phyloP scores from a whole-genome alignment of 1,284 basidiomycete species.

The Mycena citricolor region DNA sequence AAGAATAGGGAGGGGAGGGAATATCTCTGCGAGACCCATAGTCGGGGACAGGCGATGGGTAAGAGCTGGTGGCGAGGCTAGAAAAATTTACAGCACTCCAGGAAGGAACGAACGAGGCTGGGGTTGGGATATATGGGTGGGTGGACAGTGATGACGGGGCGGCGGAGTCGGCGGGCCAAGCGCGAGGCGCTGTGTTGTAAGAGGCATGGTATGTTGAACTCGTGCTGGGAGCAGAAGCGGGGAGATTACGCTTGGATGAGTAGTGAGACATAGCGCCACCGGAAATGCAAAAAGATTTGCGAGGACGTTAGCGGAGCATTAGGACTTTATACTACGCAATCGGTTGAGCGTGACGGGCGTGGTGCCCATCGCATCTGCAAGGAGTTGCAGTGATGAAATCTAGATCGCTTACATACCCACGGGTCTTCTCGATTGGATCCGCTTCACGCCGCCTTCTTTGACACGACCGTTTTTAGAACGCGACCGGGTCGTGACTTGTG shows the following conservation, averaged over 20 bases:
- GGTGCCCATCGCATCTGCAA: conserved; percentile 7
- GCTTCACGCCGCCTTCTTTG: conserved; percentile 9
- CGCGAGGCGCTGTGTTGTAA: conserved; percentile 11
- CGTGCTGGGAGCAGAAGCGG: conserved; percentile 14
- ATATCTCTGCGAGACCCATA: conserved; percentile 4
- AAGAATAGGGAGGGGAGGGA: conserved; percentile 1
- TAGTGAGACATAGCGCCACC: conserved; percentile 10
- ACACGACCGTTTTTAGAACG: no score
- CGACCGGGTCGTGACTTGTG: no score
- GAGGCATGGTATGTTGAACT: no score
- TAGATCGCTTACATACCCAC: conserved; percentile 10
- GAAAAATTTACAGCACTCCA: conserved; percentile 20
- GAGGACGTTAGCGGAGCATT: background rate
- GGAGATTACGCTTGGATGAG: conserved; percentile 12
- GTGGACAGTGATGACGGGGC: no score
- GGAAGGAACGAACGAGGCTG: conserved; percentile 14
- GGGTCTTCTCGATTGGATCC: conserved; percentile 5
- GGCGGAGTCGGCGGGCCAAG: conserved; percentile 1
- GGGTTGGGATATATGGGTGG: conserved; percentile 23
- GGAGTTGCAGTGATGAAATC: conserved; percentile 14
- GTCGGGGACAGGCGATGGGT: conserved; percentile 8
- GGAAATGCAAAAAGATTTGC: background rate
- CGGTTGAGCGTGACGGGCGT: conserved; percentile 13
- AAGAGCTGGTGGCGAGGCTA: conserved; percentile 13
- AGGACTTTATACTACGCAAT: conserved; percentile 16